Evolutionary conservation across 768 basidiomycete species (phyloP).

Genomic region (Sutorius australiensis): DNA sequence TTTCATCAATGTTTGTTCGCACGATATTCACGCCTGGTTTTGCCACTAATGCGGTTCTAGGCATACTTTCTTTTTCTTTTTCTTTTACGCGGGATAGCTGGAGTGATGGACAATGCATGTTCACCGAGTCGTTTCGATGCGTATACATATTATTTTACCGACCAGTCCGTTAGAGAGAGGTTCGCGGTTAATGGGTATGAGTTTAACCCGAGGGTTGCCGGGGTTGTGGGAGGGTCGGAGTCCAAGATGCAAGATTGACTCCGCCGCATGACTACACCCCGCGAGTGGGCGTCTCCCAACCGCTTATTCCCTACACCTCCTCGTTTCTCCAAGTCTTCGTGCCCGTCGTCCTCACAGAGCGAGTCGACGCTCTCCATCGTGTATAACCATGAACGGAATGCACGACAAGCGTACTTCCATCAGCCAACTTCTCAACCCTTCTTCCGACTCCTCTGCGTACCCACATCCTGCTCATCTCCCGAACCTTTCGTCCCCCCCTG

Average conservation of each 20-base stretch:
- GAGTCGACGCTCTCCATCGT: constrained; percentile 13
- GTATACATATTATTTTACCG: constrained; percentile 16
- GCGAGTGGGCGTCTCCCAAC: constrained; percentile 31
- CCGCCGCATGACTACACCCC: constrained; percentile 29
- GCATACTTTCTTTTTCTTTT: constrained; percentile 6
- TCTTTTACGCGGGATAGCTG: constrained; percentile 17
- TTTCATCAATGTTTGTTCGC: constrained; percentile 8
- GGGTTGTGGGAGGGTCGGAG: constrained; percentile 23
- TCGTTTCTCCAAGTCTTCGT: constrained; percentile 20
- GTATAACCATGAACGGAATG: constrained; percentile 37
- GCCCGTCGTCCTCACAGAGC: constrained; percentile 2
- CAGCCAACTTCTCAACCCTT: constrained; percentile 48
- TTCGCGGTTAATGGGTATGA: constrained; percentile 25
- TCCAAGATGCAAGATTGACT: constrained; percentile 23
- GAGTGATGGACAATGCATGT: constrained; percentile 12
- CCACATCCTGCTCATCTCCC: constrained; percentile 30
- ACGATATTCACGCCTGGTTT: constrained; percentile 12
- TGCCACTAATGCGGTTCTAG: neutral
- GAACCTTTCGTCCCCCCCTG: constrained; percentile 20
- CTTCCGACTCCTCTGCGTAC: constrained; percentile 37
- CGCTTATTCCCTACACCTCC: constrained; percentile 25
- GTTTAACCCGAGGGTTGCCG: constrained; percentile 12
- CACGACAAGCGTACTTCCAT: constrained; percentile 52
- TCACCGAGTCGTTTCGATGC: constrained; percentile 3
- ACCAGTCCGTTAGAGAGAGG: constrained; percentile 5